Evolutionary conservation across 495 filamentous ascomycete genomes (phyloP).

Genomic region (Neurospora discreta): DNA sequence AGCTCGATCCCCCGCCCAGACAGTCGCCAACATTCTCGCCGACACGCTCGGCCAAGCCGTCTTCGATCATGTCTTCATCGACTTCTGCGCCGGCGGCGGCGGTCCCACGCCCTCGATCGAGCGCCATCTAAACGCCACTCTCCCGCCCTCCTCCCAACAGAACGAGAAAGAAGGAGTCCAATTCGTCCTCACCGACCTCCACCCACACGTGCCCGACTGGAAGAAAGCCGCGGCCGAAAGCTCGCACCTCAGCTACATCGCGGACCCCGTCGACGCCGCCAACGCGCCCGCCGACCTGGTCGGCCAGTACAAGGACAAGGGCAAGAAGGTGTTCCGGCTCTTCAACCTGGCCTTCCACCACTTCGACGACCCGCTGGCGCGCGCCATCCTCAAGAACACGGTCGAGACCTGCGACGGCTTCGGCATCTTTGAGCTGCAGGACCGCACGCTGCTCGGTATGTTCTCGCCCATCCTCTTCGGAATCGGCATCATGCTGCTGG

Average conservation of each 20-base stretch:
- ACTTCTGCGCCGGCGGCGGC: conserved; percentile 66
- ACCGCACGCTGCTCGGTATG: conserved; percentile 41
- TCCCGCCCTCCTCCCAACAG: conserved; percentile 11
- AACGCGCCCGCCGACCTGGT: conserved; percentile 37
- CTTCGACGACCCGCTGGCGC: conserved; percentile 52
- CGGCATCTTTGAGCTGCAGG: conserved; percentile 65
- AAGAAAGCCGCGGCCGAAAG: conserved; percentile 34
- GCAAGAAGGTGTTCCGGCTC: conserved; percentile 46
- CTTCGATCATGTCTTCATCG: conserved; percentile 45
- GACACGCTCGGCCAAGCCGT: conserved; percentile 28
- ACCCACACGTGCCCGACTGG: conserved; percentile 57
- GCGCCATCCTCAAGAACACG: conserved; percentile 47
- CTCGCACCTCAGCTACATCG: conserved; percentile 42
- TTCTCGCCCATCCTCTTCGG: conserved; percentile 45
- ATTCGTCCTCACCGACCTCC: conserved; percentile 60
- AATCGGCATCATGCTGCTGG: conserved; percentile 39
- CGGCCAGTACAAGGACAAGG: conserved; percentile 19
- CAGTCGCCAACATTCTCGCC: conserved; percentile 38
- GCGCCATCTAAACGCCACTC: conserved; percentile 37
- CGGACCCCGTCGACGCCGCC: conserved; percentile 50
- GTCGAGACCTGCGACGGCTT: conserved; percentile 30
- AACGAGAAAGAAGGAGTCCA: conserved; percentile 24
- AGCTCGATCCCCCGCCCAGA: conserved; percentile 30
- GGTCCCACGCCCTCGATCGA: conserved; percentile 58
- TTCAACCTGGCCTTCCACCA: conserved; percentile 72